Percentiles rank a stretch among this genome's conserved stretches.
Conservation (phyloP, 129 eudicot species). For the Tanacetum coccineum region DNA sequence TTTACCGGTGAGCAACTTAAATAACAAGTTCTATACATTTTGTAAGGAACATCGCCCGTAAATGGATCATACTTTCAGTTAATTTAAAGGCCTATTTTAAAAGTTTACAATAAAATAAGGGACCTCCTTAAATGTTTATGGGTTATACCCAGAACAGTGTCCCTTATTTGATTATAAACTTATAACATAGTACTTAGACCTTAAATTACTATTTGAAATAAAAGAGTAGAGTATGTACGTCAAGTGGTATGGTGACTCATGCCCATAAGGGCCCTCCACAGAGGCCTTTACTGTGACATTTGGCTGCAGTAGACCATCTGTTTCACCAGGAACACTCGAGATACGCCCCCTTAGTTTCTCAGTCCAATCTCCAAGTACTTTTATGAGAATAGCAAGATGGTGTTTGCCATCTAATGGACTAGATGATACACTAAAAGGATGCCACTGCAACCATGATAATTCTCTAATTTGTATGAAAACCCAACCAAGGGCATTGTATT, state of each 20-base stretch:
- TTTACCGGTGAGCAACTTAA: neutral
- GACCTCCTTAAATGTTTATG: neutral
- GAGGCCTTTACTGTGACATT: slow-evolving; percentile 47
- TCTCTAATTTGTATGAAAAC: slow-evolving; percentile 69
- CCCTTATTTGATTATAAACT: neutral
- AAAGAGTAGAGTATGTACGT: slow-evolving; percentile 39
- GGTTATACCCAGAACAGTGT: neutral
- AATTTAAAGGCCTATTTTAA: neutral
- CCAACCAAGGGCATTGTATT: slow-evolving; percentile 77
- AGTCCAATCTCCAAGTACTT: slow-evolving; percentile 83
- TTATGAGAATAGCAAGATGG: slow-evolving; percentile 63
- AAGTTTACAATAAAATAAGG: neutral
- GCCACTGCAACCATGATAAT: slow-evolving; percentile 83
- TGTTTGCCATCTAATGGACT: slow-evolving; percentile 71
- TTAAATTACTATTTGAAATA: neutral
- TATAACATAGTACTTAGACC: neutral
- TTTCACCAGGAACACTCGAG: slow-evolving; percentile 21
- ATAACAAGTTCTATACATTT: neutral
- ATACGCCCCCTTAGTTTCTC: slow-evolving; percentile 44
- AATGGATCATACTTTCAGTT: neutral
- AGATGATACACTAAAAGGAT: slow-evolving; percentile 85
- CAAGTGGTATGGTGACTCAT: slow-evolving; percentile 2
- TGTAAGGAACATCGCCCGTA: neutral
- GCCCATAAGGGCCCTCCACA: slow-evolving; percentile 38
- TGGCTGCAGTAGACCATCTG: slow-evolving; percentile 28